Evolutionary conservation across 2,329 filamentous ascomycete genomes (phyloP), one percentile per base, ranked within the genome.

Genomic region (Aspergillus sp.): DNA sequence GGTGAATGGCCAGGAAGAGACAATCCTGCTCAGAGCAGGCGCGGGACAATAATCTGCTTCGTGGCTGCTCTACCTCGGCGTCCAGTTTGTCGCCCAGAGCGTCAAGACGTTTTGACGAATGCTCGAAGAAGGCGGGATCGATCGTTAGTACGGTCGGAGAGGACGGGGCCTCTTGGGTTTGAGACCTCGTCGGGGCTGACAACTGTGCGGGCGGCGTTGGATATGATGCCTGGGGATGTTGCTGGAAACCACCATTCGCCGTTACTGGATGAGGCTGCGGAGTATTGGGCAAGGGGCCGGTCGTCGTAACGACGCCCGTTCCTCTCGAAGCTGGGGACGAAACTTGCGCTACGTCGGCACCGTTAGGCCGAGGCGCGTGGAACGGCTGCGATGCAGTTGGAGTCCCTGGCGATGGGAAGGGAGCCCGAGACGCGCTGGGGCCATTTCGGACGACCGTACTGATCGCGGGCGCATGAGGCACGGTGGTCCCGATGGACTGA

Each of bases 1-100:
- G 86, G 63, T 89, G 87, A 11, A 88, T 65, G 5, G 79, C 75
- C 46, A 91, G 60, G 64, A 87, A 91, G 63, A 88, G 83, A 44
- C 74, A 56, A 65, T 92, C 88, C 4, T 77, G 67, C 0, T 65
- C 60, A 1, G 56, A 41, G 57, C 84, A 87, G 1, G 88, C 87
- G 20, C 82, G 73, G 21, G 58, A 63, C 11, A 91, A 71, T 6
- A 88, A 74, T n/a, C 66, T 58, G 31, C 84, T 73, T 25, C 87
- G 78, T 14, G 66, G 62, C 9, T 20, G 72, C 72, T 42, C 64
- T 61, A 69, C 19, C 49, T 67, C 57, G 25, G 20, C 42, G 5
- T 16, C 16, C 11, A 52, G 32, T 10, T 49, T 31, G 2, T 38
- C 16, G 60, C 57, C 46, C 54, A 67, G 46, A 7, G n/a, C 57